Conservation (phyloP, 495 filamentous ascomycete genomes). For the Hypoxylon lienhwacheense region DNA sequence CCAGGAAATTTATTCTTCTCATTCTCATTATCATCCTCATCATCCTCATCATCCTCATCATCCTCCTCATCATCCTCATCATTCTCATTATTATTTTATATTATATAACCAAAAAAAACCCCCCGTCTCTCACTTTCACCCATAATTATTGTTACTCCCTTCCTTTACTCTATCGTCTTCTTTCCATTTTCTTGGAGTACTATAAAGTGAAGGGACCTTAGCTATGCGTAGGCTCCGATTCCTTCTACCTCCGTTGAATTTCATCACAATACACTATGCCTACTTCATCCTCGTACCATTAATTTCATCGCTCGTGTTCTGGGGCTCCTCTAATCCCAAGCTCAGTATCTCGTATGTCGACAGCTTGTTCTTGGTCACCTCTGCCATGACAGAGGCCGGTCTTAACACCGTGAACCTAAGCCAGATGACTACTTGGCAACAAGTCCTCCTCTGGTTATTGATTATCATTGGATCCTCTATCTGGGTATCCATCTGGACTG, state of each 20-base stretch:
- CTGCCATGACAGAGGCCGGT: slow-evolving; percentile 79
- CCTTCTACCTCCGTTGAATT: slow-evolving; percentile 64
- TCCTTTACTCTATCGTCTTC: slow-evolving; percentile 8
- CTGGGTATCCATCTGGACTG: slow-evolving; percentile 63
- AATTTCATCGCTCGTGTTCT: slow-evolving; percentile 72
- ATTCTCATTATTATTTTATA: too few relatives aligned
- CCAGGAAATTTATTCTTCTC: too few relatives aligned
- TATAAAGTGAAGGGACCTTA: slow-evolving; percentile 16
- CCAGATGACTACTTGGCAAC: slow-evolving; percentile 76
- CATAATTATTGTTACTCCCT: not conserved
- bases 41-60: too few relatives aligned
- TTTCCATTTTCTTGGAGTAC: slow-evolving; percentile 2
- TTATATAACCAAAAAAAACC: too few relatives aligned
- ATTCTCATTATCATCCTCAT: too few relatives aligned
- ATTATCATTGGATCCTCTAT: slow-evolving; percentile 74
- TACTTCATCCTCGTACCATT: slow-evolving; percentile 73
- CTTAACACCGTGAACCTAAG: slow-evolving; percentile 70
- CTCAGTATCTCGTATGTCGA: slow-evolving; percentile 71
- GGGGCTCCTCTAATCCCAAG: slow-evolving; percentile 61
- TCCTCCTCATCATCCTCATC: too few relatives aligned
- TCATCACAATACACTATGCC: slow-evolving; percentile 70
- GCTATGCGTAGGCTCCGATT: slow-evolving; percentile 30
- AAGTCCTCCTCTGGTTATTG: slow-evolving; percentile 70
- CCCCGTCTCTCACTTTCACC: too few relatives aligned
- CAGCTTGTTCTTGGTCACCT: slow-evolving; percentile 73